Evolutionary conservation across 345 rosid species (phyloP).

Genomic region (Atalantia buxifolia): DNA sequence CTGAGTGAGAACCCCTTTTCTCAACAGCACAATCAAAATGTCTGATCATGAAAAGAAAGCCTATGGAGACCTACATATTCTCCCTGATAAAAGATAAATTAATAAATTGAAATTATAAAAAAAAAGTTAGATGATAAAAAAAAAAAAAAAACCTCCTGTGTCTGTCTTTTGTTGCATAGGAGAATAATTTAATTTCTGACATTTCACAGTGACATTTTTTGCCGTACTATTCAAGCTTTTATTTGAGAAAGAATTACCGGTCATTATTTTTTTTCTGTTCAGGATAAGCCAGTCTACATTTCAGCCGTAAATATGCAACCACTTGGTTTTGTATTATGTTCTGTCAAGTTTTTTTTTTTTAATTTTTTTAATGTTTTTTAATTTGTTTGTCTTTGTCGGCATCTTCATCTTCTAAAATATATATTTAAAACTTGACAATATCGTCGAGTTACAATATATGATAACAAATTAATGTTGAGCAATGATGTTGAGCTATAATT

Average conservation of each 20-base stretch:
- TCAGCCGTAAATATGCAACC: too few relatives aligned
- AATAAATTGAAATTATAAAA: background rate
- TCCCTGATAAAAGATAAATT: background rate
- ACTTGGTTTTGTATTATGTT: too few relatives aligned
- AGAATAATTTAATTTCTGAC: slow-evolving; percentile 10
- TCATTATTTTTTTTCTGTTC: background rate
- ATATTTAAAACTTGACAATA: too few relatives aligned
- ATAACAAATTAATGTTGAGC: too few relatives aligned
- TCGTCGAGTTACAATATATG: too few relatives aligned
- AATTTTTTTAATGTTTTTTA: too few relatives aligned
- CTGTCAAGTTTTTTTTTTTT: too few relatives aligned
- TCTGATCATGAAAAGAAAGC: slow-evolving; percentile 40
- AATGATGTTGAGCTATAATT: too few relatives aligned
- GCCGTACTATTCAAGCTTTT: background rate
- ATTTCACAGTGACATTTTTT: background rate
- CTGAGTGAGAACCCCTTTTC: slow-evolving; percentile 24
- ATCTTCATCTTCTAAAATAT: too few relatives aligned
- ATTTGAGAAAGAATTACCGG: background rate
- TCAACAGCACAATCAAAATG: slow-evolving; percentile 41
- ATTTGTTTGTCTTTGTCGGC: too few relatives aligned
- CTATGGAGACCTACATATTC: slow-evolving; percentile 19
- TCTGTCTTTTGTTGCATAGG: background rate
- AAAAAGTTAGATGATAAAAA: background rate
- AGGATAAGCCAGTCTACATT: background rate
- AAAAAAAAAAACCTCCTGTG: background rate